A percentile compares a stretch with the other conserved stretches of the same genome.
Evolutionary conservation across 225 moss, liverwort and hornwort species (phyloP).

Genomic region (Rhytidiadelphus loreus): DNA sequence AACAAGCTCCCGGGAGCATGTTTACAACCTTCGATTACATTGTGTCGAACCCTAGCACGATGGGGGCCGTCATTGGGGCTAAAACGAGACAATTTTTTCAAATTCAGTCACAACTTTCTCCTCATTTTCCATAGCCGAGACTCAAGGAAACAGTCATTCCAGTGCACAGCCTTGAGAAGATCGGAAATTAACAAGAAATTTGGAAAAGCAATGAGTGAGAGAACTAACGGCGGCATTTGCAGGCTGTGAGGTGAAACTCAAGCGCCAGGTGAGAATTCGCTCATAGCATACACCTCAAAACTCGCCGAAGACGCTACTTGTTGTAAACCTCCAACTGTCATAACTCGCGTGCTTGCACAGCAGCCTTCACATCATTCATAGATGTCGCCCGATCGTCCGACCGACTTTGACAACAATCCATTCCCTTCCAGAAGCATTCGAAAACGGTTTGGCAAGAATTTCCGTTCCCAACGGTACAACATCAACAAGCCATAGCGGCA

Average conservation of each 20-base stretch:
- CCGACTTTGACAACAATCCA: neutral
- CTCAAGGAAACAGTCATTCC: neutral
- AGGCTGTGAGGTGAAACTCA: conserved; percentile 6
- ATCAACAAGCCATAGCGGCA: neutral
- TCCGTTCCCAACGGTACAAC: neutral
- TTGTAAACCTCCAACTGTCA: neutral
- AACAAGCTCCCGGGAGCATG: neutral
- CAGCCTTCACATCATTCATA: neutral
- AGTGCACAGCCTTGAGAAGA: neutral
- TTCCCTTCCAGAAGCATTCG: neutral
- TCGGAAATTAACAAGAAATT: neutral
- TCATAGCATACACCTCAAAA: conserved; percentile 24
- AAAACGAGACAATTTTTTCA: neutral
- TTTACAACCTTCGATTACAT: neutral
- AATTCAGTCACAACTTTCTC: neutral
- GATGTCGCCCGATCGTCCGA: neutral
- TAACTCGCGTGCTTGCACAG: neutral
- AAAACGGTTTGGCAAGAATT: conserved; percentile 7
- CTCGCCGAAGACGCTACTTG: neutral
- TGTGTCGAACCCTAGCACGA: neutral
- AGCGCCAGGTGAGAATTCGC: conserved; percentile 24
- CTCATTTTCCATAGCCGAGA: neutral
- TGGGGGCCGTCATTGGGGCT: neutral
- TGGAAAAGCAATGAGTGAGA: neutral
- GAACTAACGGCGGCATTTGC: conserved; percentile 36